Conservation (phyloP, 306 rosid genomes). For the Herpetospermum pedunculosum region DNA sequence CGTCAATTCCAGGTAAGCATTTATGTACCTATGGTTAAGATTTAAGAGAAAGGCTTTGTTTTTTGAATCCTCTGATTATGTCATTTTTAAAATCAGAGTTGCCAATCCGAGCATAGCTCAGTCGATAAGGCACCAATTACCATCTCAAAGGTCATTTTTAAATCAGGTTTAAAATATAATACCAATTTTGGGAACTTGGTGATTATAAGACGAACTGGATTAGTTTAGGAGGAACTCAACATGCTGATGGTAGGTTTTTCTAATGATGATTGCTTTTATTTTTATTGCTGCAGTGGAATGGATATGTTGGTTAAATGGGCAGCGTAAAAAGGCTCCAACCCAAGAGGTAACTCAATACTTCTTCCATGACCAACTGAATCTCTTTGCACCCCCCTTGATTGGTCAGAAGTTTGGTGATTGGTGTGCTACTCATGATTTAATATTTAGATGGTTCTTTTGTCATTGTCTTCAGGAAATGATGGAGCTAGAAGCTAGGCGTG, state of each 20-base stretch:
- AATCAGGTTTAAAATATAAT: neutral
- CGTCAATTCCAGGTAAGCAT: conserved; percentile 72
- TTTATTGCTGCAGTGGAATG: conserved; percentile 70
- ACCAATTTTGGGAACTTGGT: neutral
- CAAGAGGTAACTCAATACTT: conserved; percentile 42
- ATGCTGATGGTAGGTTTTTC: neutral
- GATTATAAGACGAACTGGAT: neutral
- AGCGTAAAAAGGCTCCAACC: conserved; percentile 94
- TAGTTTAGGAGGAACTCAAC: neutral
- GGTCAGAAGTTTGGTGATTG: neutral
- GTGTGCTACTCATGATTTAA: neutral
- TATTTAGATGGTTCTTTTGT: neutral
- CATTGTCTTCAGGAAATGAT: conserved; percentile 50
- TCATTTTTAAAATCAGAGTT: neutral
- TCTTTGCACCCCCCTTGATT: neutral
- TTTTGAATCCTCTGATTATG: neutral
- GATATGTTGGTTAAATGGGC: conserved; percentile 98
- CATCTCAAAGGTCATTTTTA: too few species aligned
- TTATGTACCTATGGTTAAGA: neutral
- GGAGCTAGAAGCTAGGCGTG: conserved; percentile 80
- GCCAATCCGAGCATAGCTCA: too few species aligned
- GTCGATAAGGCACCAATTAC: too few species aligned
- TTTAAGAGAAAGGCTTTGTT: neutral
- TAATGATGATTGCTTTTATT: conserved; percentile 14
- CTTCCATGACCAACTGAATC: neutral